Conservation (phyloP, 176 grass and related monocot genomes). For the Calamus simplicifolius region DNA sequence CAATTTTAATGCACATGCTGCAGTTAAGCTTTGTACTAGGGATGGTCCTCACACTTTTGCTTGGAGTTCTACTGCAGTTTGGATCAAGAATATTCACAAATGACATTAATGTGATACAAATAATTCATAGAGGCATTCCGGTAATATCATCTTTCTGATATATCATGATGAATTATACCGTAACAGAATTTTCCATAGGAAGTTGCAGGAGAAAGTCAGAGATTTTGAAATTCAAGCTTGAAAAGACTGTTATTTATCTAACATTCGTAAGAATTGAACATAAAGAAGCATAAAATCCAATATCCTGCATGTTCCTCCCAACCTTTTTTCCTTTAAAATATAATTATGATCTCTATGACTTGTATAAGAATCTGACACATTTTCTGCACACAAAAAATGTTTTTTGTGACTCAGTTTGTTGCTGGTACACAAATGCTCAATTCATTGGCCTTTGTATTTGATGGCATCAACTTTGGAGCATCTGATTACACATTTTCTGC, state of each 20-base stretch:
- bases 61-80: slow-evolving; percentile 67
- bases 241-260: no score
- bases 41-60: slow-evolving; percentile 47
- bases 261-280: no score
- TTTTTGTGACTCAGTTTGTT: slow-evolving; percentile 47
- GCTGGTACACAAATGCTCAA: slow-evolving; percentile 85
- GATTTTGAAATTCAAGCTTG: no score
- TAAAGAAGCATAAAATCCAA: no score
- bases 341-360: no score
- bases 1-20: slow-evolving; percentile 10
- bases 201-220: no score
- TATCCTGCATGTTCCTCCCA: no score
- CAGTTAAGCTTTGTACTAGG: slow-evolving; percentile 80
- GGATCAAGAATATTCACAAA: slow-evolving; percentile 81
- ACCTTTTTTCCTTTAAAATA: no score
- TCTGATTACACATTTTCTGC: slow-evolving; percentile 86
- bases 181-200: background rate
- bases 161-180: background rate
- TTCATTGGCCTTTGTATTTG: slow-evolving; percentile 92
- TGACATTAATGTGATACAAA: slow-evolving; percentile 48
- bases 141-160: slow-evolving; percentile 29
- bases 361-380: background rate
- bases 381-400: background rate
- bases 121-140: slow-evolving; percentile 79
- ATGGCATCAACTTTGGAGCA: slow-evolving; percentile 94